Conservation (phyloP, 2,329 filamentous ascomycete species). For the Pseudogymnoascus sp. region DNA sequence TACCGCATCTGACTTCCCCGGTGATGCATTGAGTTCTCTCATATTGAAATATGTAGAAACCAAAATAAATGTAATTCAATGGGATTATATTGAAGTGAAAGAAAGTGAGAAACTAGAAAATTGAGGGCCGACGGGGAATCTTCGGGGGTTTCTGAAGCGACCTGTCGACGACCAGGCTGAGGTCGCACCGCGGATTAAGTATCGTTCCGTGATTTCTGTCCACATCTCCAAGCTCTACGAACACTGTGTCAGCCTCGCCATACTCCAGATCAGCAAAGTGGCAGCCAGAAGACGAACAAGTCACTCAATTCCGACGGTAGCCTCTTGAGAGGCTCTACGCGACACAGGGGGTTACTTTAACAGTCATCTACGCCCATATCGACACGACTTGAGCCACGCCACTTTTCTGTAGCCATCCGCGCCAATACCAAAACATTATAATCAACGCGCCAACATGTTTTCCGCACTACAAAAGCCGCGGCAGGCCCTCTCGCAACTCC, state of each 20-base stretch:
- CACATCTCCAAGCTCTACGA: constrained; percentile 2
- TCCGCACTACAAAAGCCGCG: constrained; percentile 53
- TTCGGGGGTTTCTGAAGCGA: neutral
- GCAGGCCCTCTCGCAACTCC: constrained; percentile 57
- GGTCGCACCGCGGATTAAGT: constrained; percentile 4
- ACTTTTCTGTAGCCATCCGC: neutral
- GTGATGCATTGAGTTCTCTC: neutral
- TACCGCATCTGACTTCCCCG: constrained; percentile 25
- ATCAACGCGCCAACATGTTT: constrained; percentile 37
- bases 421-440: neutral
- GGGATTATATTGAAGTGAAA: neutral
- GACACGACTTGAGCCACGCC: neutral
- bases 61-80: neutral
- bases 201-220: constrained; percentile 1
- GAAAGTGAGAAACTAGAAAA: neutral
- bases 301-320: neutral
- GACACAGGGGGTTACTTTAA: neutral
- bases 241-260: constrained; percentile 13
- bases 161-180: neutral
- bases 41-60: neutral
- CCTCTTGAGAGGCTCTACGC: neutral
- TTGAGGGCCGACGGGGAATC: neutral
- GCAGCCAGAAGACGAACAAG: neutral
- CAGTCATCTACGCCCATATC: neutral
- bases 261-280: constrained; percentile 10